Evolutionary conservation across 495 filamentous ascomycete species (phyloP).

Genomic region (Daldinia caldariorum): DNA sequence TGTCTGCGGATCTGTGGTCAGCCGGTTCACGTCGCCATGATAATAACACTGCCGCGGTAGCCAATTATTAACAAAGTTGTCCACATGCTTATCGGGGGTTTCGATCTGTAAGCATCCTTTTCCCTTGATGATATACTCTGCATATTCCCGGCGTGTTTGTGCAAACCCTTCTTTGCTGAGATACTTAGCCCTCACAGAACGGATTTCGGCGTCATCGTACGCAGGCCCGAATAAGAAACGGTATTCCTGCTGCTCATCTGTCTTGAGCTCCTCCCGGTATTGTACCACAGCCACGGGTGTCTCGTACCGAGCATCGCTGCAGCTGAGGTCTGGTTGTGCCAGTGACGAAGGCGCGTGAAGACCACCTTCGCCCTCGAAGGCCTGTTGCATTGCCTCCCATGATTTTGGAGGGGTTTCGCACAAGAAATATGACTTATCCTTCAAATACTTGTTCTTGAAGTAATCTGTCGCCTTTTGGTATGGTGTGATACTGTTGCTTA

Average conservation of each 20-base stretch:
- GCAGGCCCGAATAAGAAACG: slow-evolving; percentile 66
- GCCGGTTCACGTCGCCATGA: slow-evolving; percentile 66
- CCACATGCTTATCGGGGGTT: slow-evolving; percentile 64
- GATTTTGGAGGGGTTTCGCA: slow-evolving; percentile 62
- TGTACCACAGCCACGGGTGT: slow-evolving; percentile 64
- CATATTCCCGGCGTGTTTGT: slow-evolving; percentile 55
- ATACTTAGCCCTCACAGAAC: slow-evolving; percentile 57
- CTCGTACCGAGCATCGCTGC: slow-evolving; percentile 64
- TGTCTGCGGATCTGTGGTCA: slow-evolving; percentile 67
- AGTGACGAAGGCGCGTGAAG: slow-evolving; percentile 62
- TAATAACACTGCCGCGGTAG: slow-evolving; percentile 66
- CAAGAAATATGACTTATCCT: slow-evolving; percentile 67
- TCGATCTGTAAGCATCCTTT: slow-evolving; percentile 62
- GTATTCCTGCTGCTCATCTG: slow-evolving; percentile 55
- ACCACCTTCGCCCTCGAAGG: slow-evolving; percentile 66
- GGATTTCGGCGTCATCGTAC: slow-evolving; percentile 61
- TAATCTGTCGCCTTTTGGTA: slow-evolving; percentile 66
- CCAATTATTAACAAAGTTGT: slow-evolving; percentile 70
- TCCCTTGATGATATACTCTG: slow-evolving; percentile 59
- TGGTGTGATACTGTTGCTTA: slow-evolving; percentile 62
- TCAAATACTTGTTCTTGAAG: slow-evolving; percentile 65
- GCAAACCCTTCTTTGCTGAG: slow-evolving; percentile 61
- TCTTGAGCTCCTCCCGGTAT: slow-evolving; percentile 56
- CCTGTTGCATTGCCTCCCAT: slow-evolving; percentile 61
- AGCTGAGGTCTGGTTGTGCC: slow-evolving; percentile 48